A percentile compares a stretch with the other conserved stretches of the same genome.
Conservation (phyloP, 2,329 filamentous ascomycete species). For the Sporothrix brasiliensis region DNA sequence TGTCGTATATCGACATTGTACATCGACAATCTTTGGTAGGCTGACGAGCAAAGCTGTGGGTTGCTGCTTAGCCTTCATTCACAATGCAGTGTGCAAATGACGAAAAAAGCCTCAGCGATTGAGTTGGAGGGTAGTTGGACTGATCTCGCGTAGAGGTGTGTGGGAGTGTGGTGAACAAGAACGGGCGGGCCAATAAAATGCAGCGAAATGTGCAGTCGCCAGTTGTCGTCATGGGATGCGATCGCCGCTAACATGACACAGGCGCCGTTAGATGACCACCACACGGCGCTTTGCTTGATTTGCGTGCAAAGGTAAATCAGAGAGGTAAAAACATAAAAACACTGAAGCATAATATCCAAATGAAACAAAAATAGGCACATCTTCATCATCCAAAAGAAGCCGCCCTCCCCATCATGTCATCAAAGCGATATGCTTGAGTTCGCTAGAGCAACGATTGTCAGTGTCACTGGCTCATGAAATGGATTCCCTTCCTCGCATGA, state of each 20-base stretch:
- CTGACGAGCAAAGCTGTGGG: neutral
- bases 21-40: neutral
- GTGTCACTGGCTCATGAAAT: constrained; percentile 8
- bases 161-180: neutral
- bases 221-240: constrained; percentile 8
- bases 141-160: neutral
- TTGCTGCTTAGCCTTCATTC: constrained; percentile 16
- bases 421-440: constrained; percentile 58
- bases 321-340: neutral
- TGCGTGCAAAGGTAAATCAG: neutral
- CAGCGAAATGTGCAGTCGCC: neutral
- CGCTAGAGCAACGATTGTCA: constrained; percentile 39
- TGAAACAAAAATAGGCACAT: neutral
- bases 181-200: neutral
- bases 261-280: neutral
- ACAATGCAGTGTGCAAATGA: constrained; percentile 26
- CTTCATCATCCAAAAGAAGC: neutral
- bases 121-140: neutral
- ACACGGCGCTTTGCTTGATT: neutral
- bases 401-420: constrained; percentile 46
- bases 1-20: neutral
- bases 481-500: neutral
- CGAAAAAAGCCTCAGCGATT: constrained; percentile 7
- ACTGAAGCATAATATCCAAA: neutral
- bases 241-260: constrained; percentile 23